phyloP scores from a whole-genome alignment of 2,329 filamentous ascomycete genomes.

The Talaromyces sp. region DNA sequence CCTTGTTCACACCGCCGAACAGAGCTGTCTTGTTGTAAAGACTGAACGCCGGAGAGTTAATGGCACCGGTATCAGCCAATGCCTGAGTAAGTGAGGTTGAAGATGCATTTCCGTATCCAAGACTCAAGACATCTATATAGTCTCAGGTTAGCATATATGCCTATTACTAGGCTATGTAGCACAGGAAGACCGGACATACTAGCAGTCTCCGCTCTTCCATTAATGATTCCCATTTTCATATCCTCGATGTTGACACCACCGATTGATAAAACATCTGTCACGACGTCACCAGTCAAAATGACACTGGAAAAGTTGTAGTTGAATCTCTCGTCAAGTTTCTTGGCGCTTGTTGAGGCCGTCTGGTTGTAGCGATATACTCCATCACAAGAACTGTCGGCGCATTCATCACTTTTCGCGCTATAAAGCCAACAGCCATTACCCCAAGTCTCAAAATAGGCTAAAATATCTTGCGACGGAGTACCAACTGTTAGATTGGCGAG shows the following conservation, averaged over 20 bases:
- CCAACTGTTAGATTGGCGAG: constrained; percentile 6
- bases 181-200: background rate
- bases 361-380: constrained; percentile 4
- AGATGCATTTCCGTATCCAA: constrained; percentile 10
- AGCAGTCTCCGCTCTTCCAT: background rate
- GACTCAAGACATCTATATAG: background rate
- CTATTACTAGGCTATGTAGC: no score
- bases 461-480: constrained; percentile 2
- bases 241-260: background rate
- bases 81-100: constrained; percentile 12
- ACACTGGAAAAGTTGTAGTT: background rate
- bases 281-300: background rate
- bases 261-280: constrained; percentile 7
- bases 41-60: constrained; percentile 12
- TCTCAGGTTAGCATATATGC: background rate
- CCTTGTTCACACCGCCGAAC: constrained; percentile 14
- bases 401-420: background rate
- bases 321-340: constrained; percentile 1
- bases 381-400: background rate
- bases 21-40: constrained; percentile 2
- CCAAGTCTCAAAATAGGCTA: background rate
- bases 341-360: constrained; percentile 5
- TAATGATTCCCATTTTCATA: constrained; percentile 10
- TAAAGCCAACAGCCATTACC: constrained; percentile 6
- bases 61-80: constrained; percentile 7